Evolutionary conservation across 2,329 filamentous ascomycete genomes (phyloP).

Genomic region (Aspergillus sojae): DNA sequence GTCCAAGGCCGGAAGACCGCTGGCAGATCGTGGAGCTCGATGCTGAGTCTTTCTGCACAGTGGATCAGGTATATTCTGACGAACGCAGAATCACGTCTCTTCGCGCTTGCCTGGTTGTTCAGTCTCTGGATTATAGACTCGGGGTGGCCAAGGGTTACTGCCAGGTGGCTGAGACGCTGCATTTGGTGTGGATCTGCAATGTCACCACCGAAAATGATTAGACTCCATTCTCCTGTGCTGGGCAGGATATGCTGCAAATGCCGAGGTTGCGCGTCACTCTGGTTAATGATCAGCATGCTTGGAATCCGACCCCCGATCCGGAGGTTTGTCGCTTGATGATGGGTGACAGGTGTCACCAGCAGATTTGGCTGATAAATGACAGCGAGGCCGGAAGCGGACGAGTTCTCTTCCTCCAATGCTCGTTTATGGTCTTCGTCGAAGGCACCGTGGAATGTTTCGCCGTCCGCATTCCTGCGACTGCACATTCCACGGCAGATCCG

Average conservation of each 20-base stretch:
- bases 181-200: slow-evolving; percentile 33
- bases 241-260: slow-evolving; percentile 12
- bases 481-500: slow-evolving; percentile 9
- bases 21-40: slow-evolving; percentile 40
- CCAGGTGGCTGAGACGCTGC: slow-evolving; percentile 42
- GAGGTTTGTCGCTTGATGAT: background rate
- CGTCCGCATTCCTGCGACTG: background rate
- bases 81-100: background rate
- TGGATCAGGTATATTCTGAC: slow-evolving; percentile 7
- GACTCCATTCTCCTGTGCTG: slow-evolving; percentile 24
- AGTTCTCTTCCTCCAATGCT: slow-evolving; percentile 5
- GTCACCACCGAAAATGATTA: slow-evolving; percentile 61
- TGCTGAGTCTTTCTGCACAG: slow-evolving; percentile 29
- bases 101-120: background rate
- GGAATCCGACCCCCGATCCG: slow-evolving; percentile 6
- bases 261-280: slow-evolving; percentile 10
- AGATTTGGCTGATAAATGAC: slow-evolving; percentile 6
- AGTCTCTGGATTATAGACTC: background rate
- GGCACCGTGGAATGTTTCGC: background rate
- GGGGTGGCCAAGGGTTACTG: slow-evolving; percentile 21
- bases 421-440: slow-evolving; percentile 7
- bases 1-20: slow-evolving; percentile 53
- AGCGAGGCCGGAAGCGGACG: slow-evolving; percentile 3
- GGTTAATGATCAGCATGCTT: slow-evolving; percentile 7
- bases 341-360: background rate